Conservation (phyloP, 2,329 filamentous ascomycete genomes). For the Endothia cerciana region DNA sequence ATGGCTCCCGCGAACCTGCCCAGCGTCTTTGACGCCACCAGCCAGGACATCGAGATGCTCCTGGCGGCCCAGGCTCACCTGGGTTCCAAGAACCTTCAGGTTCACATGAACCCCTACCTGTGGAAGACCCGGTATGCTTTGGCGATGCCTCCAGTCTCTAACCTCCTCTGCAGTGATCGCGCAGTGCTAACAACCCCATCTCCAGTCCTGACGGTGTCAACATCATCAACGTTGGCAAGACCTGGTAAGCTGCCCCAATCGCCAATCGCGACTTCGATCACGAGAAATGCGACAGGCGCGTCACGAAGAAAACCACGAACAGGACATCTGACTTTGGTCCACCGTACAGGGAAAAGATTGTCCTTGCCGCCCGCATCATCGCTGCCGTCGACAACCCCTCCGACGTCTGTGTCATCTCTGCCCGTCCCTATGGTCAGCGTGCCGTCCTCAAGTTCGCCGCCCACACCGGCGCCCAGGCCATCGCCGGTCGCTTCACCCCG, state of each 20-base stretch:
- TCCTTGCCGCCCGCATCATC: slow-evolving; percentile 98
- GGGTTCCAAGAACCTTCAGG: slow-evolving; percentile 98
- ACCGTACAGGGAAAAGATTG: slow-evolving; percentile 93
- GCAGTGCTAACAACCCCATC: slow-evolving; percentile 13
- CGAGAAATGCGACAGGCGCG: not conserved
- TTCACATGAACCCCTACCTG: slow-evolving; percentile 99
- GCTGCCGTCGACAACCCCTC: slow-evolving; percentile 99
- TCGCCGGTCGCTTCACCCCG: slow-evolving; percentile 99
- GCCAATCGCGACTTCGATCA: slow-evolving; percentile 3
- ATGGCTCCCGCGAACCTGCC: slow-evolving; percentile 97
- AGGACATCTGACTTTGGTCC: not conserved
- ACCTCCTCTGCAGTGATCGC: not conserved
- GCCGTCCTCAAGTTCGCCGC: slow-evolving; percentile 99
- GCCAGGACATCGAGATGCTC: slow-evolving; percentile 99
- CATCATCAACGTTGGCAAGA: slow-evolving; percentile 99
- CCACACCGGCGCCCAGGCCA: slow-evolving; percentile 96
- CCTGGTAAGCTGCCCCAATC: slow-evolving; percentile 70
- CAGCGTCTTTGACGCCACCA: slow-evolving; percentile 93
- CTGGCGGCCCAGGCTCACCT: slow-evolving; percentile 96
- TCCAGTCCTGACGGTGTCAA: slow-evolving; percentile 98
- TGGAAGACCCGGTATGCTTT: slow-evolving; percentile 69
- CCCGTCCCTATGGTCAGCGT: slow-evolving; percentile 99
- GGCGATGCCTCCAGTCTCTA: not conserved
- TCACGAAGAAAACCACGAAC: not conserved
- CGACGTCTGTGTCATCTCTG: slow-evolving; percentile 99